Conservation (phyloP, 31 red algal genomes). For the Endocladia muricata region DNA sequence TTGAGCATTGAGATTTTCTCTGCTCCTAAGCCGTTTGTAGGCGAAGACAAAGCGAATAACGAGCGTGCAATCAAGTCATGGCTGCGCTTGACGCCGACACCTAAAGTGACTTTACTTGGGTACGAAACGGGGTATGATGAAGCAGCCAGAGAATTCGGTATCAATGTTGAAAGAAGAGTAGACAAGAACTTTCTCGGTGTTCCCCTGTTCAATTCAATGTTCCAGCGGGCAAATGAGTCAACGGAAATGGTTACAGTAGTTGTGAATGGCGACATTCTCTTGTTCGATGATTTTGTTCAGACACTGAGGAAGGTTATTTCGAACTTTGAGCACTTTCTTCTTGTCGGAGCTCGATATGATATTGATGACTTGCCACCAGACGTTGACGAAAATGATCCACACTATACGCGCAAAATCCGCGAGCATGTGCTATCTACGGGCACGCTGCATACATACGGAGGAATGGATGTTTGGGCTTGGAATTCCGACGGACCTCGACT, state of each 20-base stretch:
- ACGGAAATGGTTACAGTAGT: constrained; percentile 81
- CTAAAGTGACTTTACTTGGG: constrained; percentile 81
- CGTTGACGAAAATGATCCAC: constrained; percentile 56
- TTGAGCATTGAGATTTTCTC: constrained; percentile 93
- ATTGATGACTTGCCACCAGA: constrained; percentile 83
- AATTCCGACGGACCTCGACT: constrained; percentile 82
- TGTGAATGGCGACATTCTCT: constrained; percentile 97
- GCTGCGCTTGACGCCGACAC: constrained; percentile 76
- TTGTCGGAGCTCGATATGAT: constrained; percentile 97
- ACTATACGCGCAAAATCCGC: constrained; percentile 57
- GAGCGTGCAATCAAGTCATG: constrained; percentile 94
- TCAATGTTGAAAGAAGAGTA: constrained; percentile 84
- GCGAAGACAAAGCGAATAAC: constrained; percentile 83
- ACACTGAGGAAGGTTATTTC: constrained; percentile 87
- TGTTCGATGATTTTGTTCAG: constrained; percentile 92
- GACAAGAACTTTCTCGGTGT: constrained; percentile 99
- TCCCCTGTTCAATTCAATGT: constrained; percentile 97
- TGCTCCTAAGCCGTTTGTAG: constrained; percentile 97
- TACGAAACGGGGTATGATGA: constrained; percentile 93
- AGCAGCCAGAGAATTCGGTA: constrained; percentile 71
- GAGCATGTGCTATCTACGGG: constrained; percentile 82
- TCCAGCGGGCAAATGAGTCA: constrained; percentile 86
- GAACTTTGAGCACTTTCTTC: constrained; percentile 89
- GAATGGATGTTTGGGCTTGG: constrained; percentile 99
- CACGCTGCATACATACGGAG: constrained; percentile 97